phyloP scores from a whole-genome alignment of 441 rosid species.

The Gossypium aridum region DNA sequence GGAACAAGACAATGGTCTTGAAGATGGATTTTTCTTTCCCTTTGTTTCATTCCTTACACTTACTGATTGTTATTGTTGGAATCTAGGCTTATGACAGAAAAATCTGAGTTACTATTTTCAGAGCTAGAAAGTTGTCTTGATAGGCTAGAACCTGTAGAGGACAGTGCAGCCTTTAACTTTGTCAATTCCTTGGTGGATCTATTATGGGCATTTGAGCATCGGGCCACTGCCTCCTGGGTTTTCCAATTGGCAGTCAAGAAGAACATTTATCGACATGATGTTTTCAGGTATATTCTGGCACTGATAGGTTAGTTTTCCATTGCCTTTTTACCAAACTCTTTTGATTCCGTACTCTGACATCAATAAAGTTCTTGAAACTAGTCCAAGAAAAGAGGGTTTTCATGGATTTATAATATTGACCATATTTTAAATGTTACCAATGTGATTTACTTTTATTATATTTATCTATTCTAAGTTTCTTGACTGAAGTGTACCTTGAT shows the following conservation, averaged over 20 bases:
- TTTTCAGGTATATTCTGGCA: conserved; percentile 56
- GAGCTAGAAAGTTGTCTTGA: conserved; percentile 67
- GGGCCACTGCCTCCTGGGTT: conserved; percentile 93
- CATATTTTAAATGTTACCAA: background rate
- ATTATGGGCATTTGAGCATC: conserved; percentile 89
- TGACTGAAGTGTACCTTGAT: background rate
- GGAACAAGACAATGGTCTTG: background rate
- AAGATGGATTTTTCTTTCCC: background rate
- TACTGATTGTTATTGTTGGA: conserved; percentile 12
- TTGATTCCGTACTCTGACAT: background rate
- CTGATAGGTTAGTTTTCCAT: conserved; percentile 30
- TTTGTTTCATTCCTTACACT: background rate
- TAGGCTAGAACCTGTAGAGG: conserved; percentile 59
- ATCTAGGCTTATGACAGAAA: conserved; percentile 66
- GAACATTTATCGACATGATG: conserved; percentile 57
- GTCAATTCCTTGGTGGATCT: conserved; percentile 83
- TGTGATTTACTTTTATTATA: background rate
- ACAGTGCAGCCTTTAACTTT: conserved; percentile 84
- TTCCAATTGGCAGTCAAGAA: conserved; percentile 78
- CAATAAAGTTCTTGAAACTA: background rate
- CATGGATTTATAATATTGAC: background rate
- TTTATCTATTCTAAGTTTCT: background rate
- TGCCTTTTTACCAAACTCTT: background rate
- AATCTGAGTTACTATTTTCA: conserved; percentile 46
- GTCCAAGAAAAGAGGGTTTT: background rate